Base-by-base conservation (phyloP, 2,329 filamentous ascomycete genomes). In the Biscogniauxia marginata region DNA sequence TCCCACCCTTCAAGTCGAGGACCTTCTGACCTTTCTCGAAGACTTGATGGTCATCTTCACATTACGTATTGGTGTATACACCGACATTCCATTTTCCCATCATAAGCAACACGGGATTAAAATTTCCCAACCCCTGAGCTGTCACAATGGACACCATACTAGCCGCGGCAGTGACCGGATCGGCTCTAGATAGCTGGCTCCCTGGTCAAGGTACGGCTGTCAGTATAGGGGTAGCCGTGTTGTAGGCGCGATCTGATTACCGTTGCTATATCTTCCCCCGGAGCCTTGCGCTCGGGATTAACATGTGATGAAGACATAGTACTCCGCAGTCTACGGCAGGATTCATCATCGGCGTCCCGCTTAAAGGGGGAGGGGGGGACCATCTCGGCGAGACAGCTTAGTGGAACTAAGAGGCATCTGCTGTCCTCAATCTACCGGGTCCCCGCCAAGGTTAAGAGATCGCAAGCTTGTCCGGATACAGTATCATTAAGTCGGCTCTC, bases 401-500 rank as follows among this genome's bases (percentile, higher is more conserved):
- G 30, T 39, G 30, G 30, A 39, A 39, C 30, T 39, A 16, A 39
- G 30, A 39, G n/a, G 30, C 9, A 11, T 16, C n/a, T 16, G 6
- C 24, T 39, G 13, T 39, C 13, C 9, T 39, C 30, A 16, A 39
- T 39, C 30, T 39, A 39, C 30, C 30, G 30, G 30, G 30, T 39
- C 4, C n/a, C 30, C 30, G 9, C 30, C n/a, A 16, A 39, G 30
- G n/a, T 39, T n/a, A 7, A 39, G 30, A 39, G 30, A 39, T 39
- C 30, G 30, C 30, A 4, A 39, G 30, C 30, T n/a, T 39, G 9
- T 16, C 30, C 9, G 30, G 11, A 39, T 39, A 16, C 30, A n/a
- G 30, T 39, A 16, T 11, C 13, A 16, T 9, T 39, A 49, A 55
- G 30, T 54, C 52, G 50, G 50, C 19, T 44, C 19, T 46, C 34